Conservation (phyloP, 2,329 filamentous ascomycete genomes). For the Fusarium sarcochroum region DNA sequence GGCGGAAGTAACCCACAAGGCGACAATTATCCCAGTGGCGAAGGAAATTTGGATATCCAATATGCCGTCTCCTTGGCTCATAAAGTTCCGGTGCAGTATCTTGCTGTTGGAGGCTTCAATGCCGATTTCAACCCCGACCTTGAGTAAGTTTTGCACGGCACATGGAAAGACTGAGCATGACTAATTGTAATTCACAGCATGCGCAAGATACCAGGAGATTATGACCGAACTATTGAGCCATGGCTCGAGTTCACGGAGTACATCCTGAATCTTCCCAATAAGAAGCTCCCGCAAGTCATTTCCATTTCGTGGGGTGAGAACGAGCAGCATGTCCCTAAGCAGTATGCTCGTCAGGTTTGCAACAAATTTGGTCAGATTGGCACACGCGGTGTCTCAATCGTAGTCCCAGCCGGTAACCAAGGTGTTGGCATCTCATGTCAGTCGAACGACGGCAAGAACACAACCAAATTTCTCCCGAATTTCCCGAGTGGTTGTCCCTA, state of each 20-base stretch:
- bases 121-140: conserved; percentile 52
- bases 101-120: conserved; percentile 52
- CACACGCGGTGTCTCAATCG: conserved; percentile 75
- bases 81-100: conserved; percentile 53
- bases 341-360: conserved; percentile 67
- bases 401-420: conserved; percentile 74
- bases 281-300: conserved; percentile 72
- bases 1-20: conserved; percentile 67
- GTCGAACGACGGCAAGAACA: conserved; percentile 55
- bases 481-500: conserved; percentile 67
- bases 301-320: conserved; percentile 80
- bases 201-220: conserved; percentile 44
- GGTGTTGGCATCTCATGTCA: conserved; percentile 56
- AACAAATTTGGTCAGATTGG: conserved; percentile 75
- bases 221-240: conserved; percentile 69
- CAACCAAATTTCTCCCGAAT: conserved; percentile 52
- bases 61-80: conserved; percentile 54
- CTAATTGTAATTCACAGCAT: conserved; percentile 21
- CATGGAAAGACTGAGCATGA: too few relatives aligned
- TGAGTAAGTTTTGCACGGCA: conserved; percentile 48
- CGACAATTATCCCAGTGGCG: conserved; percentile 48
- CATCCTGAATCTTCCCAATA: conserved; percentile 67
- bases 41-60: conserved; percentile 58
- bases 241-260: conserved; percentile 75
- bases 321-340: conserved; percentile 72